Evolutionary conservation across 1,139 yeast genomes (phyloP), one percentile per base, ranked within the genome.

Genomic region (Diutina siamensis): DNA sequence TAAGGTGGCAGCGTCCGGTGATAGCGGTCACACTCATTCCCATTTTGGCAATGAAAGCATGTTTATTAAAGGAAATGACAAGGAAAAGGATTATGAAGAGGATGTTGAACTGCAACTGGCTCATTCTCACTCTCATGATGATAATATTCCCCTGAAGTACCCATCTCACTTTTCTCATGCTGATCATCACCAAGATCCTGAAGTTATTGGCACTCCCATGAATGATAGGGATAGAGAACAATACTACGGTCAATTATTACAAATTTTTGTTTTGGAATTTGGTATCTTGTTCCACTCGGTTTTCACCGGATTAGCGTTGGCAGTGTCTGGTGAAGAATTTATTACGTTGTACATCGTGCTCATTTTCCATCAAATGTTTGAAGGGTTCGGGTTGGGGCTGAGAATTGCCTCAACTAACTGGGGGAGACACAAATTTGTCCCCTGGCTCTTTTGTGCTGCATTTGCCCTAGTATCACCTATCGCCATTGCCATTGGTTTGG

Each of bases 341-440:
- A 74, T 68, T 46, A 76, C 88, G 2, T 68, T 88, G 45, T 88
- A 84, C 62, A 74, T 83, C 54, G 97, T 87, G 17, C 63, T 88
- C 47, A 80, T 84, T 2, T 88, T 88, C 75, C 97, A 88, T 64
- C 97, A 88, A 65, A 74, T 83, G 67, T 88, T 88, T 61, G 97
- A 88, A 68, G 97, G 97, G 47, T 71, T 88, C 47, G 97, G 96
- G 55, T 71, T 88, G 55, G 97, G 97, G 46, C 76, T 95, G 7
- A 76, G 97, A 60, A 72, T 88, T 48, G 87, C 95, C 1, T 72
- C 76, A 21, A 78, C 85, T 4, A 67, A 72, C 34, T 85, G 92
- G 88, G 59, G 62, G 25, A 50, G 60, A 8, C 61, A 63, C 56
- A 53, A 59, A 15, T 38, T 27, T 27, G 22, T 32, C n/a, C 88